A percentile compares a stretch with the other conserved stretches of the same genome.
Conservation (phyloP, 176 grass and related monocot genomes). For the Avena eriantha region DNA sequence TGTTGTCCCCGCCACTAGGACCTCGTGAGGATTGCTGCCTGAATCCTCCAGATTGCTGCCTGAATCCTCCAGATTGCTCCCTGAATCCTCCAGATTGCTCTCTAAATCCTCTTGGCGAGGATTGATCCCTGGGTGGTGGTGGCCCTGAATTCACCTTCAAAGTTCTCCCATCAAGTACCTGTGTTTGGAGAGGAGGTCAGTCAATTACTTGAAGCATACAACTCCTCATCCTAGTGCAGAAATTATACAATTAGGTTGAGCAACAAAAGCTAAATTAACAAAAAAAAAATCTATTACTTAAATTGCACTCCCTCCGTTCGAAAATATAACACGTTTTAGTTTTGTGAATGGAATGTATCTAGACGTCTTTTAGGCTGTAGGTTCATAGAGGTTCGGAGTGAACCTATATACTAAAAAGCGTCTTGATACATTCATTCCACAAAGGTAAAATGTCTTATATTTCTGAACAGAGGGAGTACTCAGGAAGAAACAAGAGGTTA, state of each 20-base stretch:
- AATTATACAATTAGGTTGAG: neutral
- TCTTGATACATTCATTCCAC: no score
- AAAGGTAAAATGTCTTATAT: no score
- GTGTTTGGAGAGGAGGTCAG: slow-evolving; percentile 9
- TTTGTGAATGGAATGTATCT: no score
- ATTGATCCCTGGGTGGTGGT: slow-evolving; percentile 48
- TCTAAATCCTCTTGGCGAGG: slow-evolving; percentile 45
- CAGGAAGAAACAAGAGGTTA: neutral
- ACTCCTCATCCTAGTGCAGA: neutral
- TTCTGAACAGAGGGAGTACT: no score
- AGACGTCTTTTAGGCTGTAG: no score
- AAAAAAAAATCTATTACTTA: neutral
- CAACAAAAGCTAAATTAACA: neutral
- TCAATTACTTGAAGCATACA: slow-evolving; percentile 22
- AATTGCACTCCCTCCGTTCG: no score
- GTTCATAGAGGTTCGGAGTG: no score
- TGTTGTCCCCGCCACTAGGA: slow-evolving; percentile 51
- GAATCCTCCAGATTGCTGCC: slow-evolving; percentile 10
- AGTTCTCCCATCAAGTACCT: slow-evolving; percentile 77
- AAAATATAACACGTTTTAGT: no score
- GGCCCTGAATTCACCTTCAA: slow-evolving; percentile 30
- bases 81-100: slow-evolving; percentile 20
- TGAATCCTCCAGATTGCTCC: slow-evolving; percentile 1
- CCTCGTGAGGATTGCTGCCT: slow-evolving; percentile 14
- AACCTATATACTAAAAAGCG: no score